These are phyloP conservation scores for Purpureocillium takamizusanense DNA, from an alignment of 2,329 filamentous ascomycete species.

Conservation along the genomic window DNA sequence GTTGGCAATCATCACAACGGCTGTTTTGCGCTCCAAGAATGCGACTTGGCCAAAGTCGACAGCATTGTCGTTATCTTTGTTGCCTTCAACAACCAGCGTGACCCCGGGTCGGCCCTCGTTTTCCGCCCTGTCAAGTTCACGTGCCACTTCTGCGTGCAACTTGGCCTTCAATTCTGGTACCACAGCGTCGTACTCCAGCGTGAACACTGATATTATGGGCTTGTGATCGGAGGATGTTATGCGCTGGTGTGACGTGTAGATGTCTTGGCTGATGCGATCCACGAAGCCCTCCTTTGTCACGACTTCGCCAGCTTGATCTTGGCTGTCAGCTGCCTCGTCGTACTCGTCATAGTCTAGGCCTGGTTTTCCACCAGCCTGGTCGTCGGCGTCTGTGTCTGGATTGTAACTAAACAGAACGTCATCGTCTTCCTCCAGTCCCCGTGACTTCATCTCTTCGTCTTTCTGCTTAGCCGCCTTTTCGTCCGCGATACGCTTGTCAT, in stretches of 20 bases:
- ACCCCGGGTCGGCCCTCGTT: constrained; percentile 81
- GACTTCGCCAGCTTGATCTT: constrained; percentile 28
- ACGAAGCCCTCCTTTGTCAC: constrained; percentile 48
- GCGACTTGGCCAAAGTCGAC: constrained; percentile 72
- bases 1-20: constrained; percentile 78
- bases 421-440: constrained; percentile 69
- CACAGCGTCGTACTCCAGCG: constrained; percentile 76
- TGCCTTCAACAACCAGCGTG: constrained; percentile 68
- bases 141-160: constrained; percentile 77
- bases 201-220: constrained; percentile 76
- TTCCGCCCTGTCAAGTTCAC: constrained; percentile 81
- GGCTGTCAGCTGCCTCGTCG: constrained; percentile 35
- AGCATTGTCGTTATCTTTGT: constrained; percentile 35
- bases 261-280: constrained; percentile 46
- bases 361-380: constrained; percentile 18
- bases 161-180: constrained; percentile 76
- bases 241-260: constrained; percentile 82
- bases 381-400: constrained; percentile 62
- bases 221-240: constrained; percentile 95
- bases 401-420: constrained; percentile 90
- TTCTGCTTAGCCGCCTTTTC: constrained; percentile 58
- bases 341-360: constrained; percentile 53
- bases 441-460: constrained; percentile 78
- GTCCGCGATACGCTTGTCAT: constrained; percentile 55
- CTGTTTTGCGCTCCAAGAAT: constrained; percentile 56